Percentiles rank a stretch among this genome's conserved stretches.
Evolutionary conservation across 1,284 basidiomycete genomes (phyloP).

Genomic region (Cerrena zonata): DNA sequence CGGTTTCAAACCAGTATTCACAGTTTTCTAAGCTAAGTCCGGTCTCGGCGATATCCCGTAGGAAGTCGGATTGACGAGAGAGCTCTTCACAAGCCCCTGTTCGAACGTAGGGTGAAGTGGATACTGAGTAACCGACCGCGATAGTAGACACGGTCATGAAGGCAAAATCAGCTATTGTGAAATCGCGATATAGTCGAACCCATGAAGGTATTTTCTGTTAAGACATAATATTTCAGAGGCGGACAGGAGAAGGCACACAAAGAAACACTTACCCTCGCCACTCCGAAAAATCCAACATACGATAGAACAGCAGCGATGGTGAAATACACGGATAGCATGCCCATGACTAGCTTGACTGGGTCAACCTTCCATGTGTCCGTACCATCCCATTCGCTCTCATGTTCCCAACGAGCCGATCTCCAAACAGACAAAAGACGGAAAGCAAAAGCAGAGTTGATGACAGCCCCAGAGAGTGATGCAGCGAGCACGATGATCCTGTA

Average conservation of each 20-base stretch:
- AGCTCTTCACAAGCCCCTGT: conserved; percentile 65
- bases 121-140: conserved; percentile 52
- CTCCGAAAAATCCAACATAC: conserved; percentile 59
- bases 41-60: conserved; percentile 64
- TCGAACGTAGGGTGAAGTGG: conserved; percentile 46
- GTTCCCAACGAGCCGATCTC: conserved; percentile 61
- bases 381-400: conserved; percentile 68
- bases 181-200: conserved; percentile 64
- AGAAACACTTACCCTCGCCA: conserved; percentile 60
- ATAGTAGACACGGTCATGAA: conserved; percentile 56
- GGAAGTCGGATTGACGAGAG: conserved; percentile 64
- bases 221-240: background rate
- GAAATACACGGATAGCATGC: conserved; percentile 62
- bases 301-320: conserved; percentile 56
- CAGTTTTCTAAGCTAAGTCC: conserved; percentile 73
- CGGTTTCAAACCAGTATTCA: conserved; percentile 69
- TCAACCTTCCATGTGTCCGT: conserved; percentile 56
- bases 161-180: conserved; percentile 67
- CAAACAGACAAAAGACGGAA: conserved; percentile 51
- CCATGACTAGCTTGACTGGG: conserved; percentile 58
- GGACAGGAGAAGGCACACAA: conserved; percentile 4
- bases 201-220: conserved; percentile 46
- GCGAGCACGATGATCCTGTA: conserved; percentile 49
- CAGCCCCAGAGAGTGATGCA: conserved; percentile 50
- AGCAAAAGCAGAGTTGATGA: conserved; percentile 51